A percentile compares a stretch with the other conserved stretches of the same genome.
phyloP scores from a whole-genome alignment of 305 asterid genomes.

The Fraxinus angustifolia region DNA sequence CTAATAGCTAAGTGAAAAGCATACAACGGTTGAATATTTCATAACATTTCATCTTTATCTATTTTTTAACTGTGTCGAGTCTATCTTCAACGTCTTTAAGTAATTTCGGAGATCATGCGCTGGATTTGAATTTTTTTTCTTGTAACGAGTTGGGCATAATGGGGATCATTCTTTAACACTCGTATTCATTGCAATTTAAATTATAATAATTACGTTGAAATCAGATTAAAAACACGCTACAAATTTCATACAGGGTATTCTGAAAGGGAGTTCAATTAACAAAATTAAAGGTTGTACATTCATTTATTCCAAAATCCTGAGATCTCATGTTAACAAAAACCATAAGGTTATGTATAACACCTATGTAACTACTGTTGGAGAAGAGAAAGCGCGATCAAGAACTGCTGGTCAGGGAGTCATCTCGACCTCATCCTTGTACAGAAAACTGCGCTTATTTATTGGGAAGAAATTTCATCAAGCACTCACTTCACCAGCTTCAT shows the following conservation, averaged over 20 bases:
- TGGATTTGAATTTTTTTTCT: background rate
- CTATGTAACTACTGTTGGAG: background rate
- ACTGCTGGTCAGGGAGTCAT: background rate
- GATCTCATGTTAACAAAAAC: background rate
- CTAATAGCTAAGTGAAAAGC: background rate
- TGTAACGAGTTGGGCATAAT: background rate
- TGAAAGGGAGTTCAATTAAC: background rate
- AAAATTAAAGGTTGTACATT: background rate
- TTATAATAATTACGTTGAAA: background rate
- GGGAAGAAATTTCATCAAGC: background rate
- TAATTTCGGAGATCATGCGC: background rate
- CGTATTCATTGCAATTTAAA: background rate
- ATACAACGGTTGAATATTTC: background rate
- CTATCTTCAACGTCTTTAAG: background rate
- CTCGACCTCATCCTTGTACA: background rate
- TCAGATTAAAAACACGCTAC: background rate
- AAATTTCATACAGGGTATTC: background rate
- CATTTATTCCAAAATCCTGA: background rate
- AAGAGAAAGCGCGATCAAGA: background rate
- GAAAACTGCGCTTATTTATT: background rate
- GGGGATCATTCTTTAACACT: background rate
- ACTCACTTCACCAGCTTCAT: constrained; percentile 22
- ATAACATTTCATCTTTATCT: background rate
- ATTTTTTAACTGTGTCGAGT: background rate
- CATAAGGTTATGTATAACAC: background rate